Base-by-base conservation (phyloP, 1,284 basidiomycete genomes). In the Puccinia triticina region DNA sequence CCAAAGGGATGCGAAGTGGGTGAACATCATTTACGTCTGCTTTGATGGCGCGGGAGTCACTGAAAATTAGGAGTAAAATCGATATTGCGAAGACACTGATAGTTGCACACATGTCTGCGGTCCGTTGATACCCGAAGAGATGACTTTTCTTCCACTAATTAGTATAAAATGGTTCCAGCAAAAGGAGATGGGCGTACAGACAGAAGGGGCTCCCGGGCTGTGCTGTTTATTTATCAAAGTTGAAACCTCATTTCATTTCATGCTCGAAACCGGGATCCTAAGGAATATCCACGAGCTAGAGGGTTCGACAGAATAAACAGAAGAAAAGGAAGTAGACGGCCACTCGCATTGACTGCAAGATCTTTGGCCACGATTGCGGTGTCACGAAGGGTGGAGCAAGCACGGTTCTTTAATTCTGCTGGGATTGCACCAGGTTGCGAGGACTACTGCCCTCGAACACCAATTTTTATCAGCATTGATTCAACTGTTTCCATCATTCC, bases 1-100 rank as follows among this genome's bases (percentile, higher is more conserved):
- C 37, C 37, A 74, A 34, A 34, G 50, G 50, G 46, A 74, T 74
- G 5, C 50, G 29, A 16, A 74, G 48, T 37, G 72, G 72, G 12
- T 14, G 34, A 26, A 48, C 40, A 48, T 48, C 16, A 29, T 48
- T 69, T 21, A 69, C n/a, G 43, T 26, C 34, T 26, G 43, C 10
- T 48, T 10, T 26, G 3, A 67, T 26, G 14, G 66, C 7, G 40
- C 4, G 48, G n/a, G 43, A 48, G 23, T 10, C n/a, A 16, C 5
- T 3, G 66, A 12, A 1, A 69, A 69, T 26, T 26, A 21, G 66
- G 12, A 48, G 43, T 21, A 48, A 16, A 46, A 29, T 37, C 43
- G 43, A 48, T 46, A 48, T 69, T 43, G 23, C 23, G 66, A 69
- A n/a, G 23, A 69, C 23, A 37, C 66, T 48, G 43, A 48, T 29